Evolutionary conservation across 345 rosid genomes (phyloP).

Genomic region (Citrus medica): DNA sequence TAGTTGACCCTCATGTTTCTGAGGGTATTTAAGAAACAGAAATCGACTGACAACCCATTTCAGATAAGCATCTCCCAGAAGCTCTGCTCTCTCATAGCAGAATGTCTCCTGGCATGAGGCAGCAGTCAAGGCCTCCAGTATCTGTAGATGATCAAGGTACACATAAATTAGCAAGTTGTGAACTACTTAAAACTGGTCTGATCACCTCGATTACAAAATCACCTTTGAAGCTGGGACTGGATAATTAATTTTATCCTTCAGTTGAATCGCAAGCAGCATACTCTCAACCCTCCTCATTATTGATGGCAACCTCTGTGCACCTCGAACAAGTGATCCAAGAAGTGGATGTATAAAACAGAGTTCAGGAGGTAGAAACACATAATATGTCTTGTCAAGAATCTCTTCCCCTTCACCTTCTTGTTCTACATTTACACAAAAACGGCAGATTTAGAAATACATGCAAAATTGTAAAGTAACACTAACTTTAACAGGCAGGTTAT

Average conservation of each 20-base stretch:
- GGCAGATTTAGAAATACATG: conserved; percentile 15
- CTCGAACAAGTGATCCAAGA: conserved; percentile 92
- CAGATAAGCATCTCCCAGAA: conserved; percentile 94
- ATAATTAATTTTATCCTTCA: conserved; percentile 63
- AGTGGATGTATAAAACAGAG: conserved; percentile 92
- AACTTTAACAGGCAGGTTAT: background rate
- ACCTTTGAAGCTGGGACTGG: conserved; percentile 85
- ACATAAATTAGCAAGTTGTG: conserved; percentile 7
- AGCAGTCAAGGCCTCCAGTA: conserved; percentile 95
- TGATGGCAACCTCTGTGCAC: conserved; percentile 96
- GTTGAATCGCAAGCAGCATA: conserved; percentile 89
- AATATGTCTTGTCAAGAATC: conserved; percentile 75
- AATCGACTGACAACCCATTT: conserved; percentile 98
- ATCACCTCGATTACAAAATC: background rate
- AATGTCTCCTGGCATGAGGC: conserved; percentile 99
- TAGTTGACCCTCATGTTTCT: conserved; percentile 97
- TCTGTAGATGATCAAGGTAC: conserved; percentile 35
- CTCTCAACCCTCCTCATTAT: conserved; percentile 98
- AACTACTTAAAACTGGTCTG: background rate
- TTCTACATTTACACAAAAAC: background rate
- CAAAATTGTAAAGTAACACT: background rate
- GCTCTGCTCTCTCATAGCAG: conserved; percentile 99
- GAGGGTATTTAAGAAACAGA: conserved; percentile 92
- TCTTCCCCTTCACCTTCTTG: conserved; percentile 74
- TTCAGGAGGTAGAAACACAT: conserved; percentile 95